Base-by-base conservation (phyloP, 2,329 filamentous ascomycete genomes). In the Penicillium sp. region DNA sequence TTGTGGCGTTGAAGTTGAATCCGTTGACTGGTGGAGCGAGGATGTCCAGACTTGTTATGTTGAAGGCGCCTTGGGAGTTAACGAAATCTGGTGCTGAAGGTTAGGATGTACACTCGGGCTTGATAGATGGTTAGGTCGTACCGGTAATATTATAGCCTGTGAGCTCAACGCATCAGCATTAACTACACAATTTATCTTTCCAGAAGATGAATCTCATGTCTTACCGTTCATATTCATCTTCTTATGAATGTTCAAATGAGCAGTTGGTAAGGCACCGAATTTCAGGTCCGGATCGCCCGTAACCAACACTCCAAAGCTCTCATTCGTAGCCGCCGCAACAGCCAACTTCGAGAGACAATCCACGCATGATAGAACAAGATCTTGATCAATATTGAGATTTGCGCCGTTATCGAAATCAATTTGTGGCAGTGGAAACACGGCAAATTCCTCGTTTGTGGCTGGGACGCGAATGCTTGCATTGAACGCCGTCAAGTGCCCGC, bases 1-100 rank as follows among this genome's bases (percentile, higher is more conserved):
- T 59, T 1, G 68, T 70, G n/a, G 68, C 66, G 56, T 71, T 70
- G 33, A 69, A 60, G 18, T 70, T 70, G 31, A 63, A 69, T 31
- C 67, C 68, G 24, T 70, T 54, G 6, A 58, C 60, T 7, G 50
- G 50, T 1, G 61, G 57, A 16, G 62, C 44, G 5, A 69, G 40
- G 13, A 69, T 54, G 1, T 68, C 57, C 2, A 69, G 9, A 2
- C 37, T 66, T 33, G 64, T 70, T 37, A 70, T 56, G 22, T 69
- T 69, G 47, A 70, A 66, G 9, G 63, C 60, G 3, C 60, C 63
- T 2, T 62, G 14, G 5, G 43, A 19, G 19, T 66, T 68, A 18
- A 70, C 37, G 4, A 65, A 70, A n/a, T 66, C 69, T 70, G 37
- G 19, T 11, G 2, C 1, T 3, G 2, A 2, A 9, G 4, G 11